phyloP scores from a whole-genome alignment of 2,329 filamentous ascomycete genomes.

The Cordyceps javanica region DNA sequence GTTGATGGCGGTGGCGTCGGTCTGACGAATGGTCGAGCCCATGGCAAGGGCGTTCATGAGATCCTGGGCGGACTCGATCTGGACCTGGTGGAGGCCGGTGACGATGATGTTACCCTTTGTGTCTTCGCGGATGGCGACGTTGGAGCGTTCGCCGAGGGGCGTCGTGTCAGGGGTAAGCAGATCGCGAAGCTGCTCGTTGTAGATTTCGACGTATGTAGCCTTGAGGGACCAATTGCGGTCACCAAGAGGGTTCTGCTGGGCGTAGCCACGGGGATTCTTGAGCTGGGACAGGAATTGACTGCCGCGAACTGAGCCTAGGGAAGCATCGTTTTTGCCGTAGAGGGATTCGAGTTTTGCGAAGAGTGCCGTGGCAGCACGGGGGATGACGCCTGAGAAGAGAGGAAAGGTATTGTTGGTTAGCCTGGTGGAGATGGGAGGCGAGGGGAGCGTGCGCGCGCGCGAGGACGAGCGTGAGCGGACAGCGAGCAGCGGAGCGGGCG shows the following conservation, averaged over 20 bases:
- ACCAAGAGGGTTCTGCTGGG: conserved; percentile 37
- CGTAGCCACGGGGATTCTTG: conserved; percentile 70
- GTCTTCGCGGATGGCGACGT: conserved; percentile 91
- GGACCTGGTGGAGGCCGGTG: conserved; percentile 80
- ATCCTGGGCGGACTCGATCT: conserved; percentile 88
- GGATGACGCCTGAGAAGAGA: conserved; percentile 70
- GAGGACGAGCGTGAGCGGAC: too few species aligned
- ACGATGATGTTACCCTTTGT: conserved; percentile 89
- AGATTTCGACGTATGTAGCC: conserved; percentile 94
- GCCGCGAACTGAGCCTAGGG: not conserved
- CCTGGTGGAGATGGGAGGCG: not conserved
- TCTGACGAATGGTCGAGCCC: conserved; percentile 90
- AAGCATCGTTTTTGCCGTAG: conserved; percentile 37
- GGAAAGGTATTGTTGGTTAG: too few species aligned
- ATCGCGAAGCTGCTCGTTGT: conserved; percentile 93
- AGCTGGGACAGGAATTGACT: conserved; percentile 69
- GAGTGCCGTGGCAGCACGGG: conserved; percentile 75
- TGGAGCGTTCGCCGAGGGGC: conserved; percentile 61
- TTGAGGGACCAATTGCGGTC: conserved; percentile 87
- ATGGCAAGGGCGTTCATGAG: conserved; percentile 84
- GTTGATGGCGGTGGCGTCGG: conserved; percentile 94
- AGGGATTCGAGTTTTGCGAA: conserved; percentile 77
- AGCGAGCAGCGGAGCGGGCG: not conserved
- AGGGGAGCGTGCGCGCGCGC: conserved; percentile 14
- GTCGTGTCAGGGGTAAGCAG: conserved; percentile 73